Percentiles rank a stretch among this genome's conserved stretches.
Conservation (phyloP, 1,139 yeast species). For the Magnusiomyces fungicola region DNA sequence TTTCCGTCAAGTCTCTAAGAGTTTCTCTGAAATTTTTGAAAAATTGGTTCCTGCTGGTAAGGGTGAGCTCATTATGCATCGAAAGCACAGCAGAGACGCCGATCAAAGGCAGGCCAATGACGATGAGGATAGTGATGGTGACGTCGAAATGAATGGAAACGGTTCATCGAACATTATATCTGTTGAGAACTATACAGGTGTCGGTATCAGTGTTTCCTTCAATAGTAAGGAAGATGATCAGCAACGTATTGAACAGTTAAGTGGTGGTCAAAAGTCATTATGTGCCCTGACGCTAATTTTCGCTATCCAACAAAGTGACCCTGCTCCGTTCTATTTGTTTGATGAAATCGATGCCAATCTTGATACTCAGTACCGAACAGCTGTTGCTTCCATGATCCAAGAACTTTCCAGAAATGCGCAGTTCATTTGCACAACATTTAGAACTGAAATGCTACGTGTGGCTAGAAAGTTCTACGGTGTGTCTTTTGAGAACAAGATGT, state of each 20-base stretch:
- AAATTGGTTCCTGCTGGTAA: conserved; percentile 76
- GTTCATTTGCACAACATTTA: conserved; percentile 91
- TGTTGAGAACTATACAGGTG: conserved; percentile 69
- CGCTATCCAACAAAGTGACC: conserved; percentile 91
- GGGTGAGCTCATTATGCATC: conserved; percentile 66
- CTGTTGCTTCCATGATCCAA: conserved; percentile 74
- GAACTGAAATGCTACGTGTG: conserved; percentile 85
- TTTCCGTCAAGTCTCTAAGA: conserved; percentile 65
- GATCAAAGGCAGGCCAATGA: conserved; percentile 14
- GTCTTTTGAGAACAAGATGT: conserved; percentile 72
- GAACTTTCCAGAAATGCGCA: conserved; percentile 54
- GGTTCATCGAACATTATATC: conserved; percentile 15
- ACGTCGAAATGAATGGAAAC: conserved; percentile 23
- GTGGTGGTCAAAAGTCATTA: conserved; percentile 94
- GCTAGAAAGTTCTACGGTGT: conserved; percentile 89
- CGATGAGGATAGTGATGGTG: conserved; percentile 23
- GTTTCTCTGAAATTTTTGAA: conserved; percentile 69
- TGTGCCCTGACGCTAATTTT: conserved; percentile 91
- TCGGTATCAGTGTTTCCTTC: conserved; percentile 83
- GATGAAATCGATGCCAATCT: conserved; percentile 96
- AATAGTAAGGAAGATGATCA: conserved; percentile 83
- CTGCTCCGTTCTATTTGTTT: conserved; percentile 92
- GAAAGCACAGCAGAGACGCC: conserved; percentile 30
- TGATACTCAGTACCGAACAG: conserved; percentile 84
- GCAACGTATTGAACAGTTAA: conserved; percentile 79